phyloP scores from a whole-genome alignment of 2,329 filamentous ascomycete genomes.

The Trichoderma hamatum region DNA sequence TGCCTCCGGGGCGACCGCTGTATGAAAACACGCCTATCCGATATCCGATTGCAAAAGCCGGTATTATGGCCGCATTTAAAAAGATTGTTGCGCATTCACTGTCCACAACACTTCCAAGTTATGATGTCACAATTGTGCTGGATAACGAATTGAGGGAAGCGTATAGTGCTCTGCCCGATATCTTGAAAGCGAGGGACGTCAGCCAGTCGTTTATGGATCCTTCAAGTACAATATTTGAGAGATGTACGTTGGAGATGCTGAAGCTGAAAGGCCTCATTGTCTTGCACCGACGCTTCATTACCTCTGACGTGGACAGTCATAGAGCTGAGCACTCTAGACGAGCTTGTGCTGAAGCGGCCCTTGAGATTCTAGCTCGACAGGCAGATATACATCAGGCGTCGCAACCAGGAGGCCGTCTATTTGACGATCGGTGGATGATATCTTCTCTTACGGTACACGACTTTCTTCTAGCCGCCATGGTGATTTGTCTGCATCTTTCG shows the following conservation, averaged over 20 bases:
- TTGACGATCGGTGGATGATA: slow-evolving; percentile 5
- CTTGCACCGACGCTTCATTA: slow-evolving; percentile 8
- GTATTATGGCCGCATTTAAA: slow-evolving; percentile 12
- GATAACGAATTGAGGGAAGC: slow-evolving; percentile 8
- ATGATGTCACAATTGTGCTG: slow-evolving; percentile 1
- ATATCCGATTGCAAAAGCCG: slow-evolving; percentile 12
- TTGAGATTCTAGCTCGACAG: slow-evolving; percentile 9
- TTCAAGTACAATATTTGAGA: slow-evolving; percentile 2
- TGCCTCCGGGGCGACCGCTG: slow-evolving; percentile 3
- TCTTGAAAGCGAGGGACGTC: background rate
- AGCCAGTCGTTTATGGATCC: slow-evolving; percentile 7
- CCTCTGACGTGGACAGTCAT: background rate
- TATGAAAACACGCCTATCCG: slow-evolving; percentile 1
- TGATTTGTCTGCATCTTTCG: slow-evolving; percentile 8
- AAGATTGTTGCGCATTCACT: slow-evolving; percentile 15
- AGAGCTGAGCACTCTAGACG: slow-evolving; percentile 10
- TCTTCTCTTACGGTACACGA: slow-evolving; percentile 6
- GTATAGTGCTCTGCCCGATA: background rate
- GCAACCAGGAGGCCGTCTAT: slow-evolving; percentile 8
- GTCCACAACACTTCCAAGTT: background rate
- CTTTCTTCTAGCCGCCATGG: slow-evolving; percentile 20
- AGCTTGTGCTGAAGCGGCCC: slow-evolving; percentile 8
- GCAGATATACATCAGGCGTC: slow-evolving; percentile 9
- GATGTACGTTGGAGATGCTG: slow-evolving; percentile 7
- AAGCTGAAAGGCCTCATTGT: slow-evolving; percentile 10